A percentile compares a stretch with the other conserved stretches of the same genome.
phyloP scores from a whole-genome alignment of 2,329 filamentous ascomycete species.

The Epichloe bromicola region DNA sequence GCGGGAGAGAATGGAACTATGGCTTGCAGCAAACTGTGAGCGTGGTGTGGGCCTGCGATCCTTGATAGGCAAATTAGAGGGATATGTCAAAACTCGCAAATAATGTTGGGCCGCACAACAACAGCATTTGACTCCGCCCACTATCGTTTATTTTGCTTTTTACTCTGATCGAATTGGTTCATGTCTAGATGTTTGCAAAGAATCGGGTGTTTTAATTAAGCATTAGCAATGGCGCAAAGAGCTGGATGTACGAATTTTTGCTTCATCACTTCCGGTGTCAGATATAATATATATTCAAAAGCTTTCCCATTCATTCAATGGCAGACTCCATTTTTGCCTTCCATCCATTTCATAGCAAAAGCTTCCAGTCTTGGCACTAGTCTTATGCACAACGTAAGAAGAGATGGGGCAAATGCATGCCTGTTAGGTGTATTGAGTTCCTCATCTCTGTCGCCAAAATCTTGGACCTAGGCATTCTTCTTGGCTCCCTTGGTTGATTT shows the following conservation, averaged over 20 bases:
- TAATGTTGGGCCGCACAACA: constrained; percentile 7
- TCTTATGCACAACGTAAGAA: no score
- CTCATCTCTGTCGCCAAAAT: background rate
- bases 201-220: background rate
- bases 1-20: constrained; percentile 70
- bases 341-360: no score
- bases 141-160: no score
- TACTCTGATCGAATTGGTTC: no score
- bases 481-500: constrained; percentile 1
- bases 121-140: no score
- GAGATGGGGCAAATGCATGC: no score
- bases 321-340: background rate
- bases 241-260: background rate
- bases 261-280: background rate
- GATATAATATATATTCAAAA: background rate
- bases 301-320: background rate
- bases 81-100: constrained; percentile 25
- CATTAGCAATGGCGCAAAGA: background rate
- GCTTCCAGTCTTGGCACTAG: no score
- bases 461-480: background rate
- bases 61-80: constrained; percentile 51
- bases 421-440: background rate
- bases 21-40: constrained; percentile 72
- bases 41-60: constrained; percentile 63
- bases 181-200: no score